Base-by-base conservation (phyloP, 2,329 filamentous ascomycete genomes). In the Venturia aucupariae region DNA sequence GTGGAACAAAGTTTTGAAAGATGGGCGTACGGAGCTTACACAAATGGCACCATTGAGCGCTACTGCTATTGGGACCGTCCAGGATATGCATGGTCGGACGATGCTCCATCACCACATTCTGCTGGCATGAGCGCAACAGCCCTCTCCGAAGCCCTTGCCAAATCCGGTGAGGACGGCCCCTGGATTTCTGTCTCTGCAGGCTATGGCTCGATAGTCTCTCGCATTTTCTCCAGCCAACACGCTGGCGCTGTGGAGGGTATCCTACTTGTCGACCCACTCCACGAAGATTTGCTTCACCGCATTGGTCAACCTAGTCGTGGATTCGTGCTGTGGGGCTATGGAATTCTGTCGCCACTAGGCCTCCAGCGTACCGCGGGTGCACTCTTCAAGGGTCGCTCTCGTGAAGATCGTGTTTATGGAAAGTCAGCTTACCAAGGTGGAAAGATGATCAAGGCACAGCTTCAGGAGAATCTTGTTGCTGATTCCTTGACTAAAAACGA, bases 41-140 rank as follows among this genome's bases (percentile, higher is more conserved):
- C 85, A 68, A 94, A 94, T 70, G 90, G 90, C 46, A 90, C 88
- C 57, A 94, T 99, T 70, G 80, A 81, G 64, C 86, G 93, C 66
- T 97, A 96, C 78, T 99, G 94, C 81, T 97, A 96, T 75, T 92
- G 90, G 73, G 94, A 99, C 73, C 88, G 94, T 27, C 94, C 94
- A 0, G 94, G 94, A 1, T 84, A 93, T 64, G 93, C 84, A 7
- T 96, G 91, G 87, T 85, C 86, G 59, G 94, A 99, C 75, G 93
- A 94, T 64, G 92, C 93, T 0, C 94, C 94, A 1, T 97, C 92
- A 6, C 94, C 94, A 0, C 87, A 96, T 70, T 96, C 90, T 5
- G 93, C 91, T 4, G 92, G 92, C 54, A 96, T 97, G 84, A 88
- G 90, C n/a, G 87, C 90, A 5, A 92, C 96, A 71, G 90, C 87